Conservation (phyloP, 2,329 filamentous ascomycete genomes). For the Chalaropsis ovoidea region DNA sequence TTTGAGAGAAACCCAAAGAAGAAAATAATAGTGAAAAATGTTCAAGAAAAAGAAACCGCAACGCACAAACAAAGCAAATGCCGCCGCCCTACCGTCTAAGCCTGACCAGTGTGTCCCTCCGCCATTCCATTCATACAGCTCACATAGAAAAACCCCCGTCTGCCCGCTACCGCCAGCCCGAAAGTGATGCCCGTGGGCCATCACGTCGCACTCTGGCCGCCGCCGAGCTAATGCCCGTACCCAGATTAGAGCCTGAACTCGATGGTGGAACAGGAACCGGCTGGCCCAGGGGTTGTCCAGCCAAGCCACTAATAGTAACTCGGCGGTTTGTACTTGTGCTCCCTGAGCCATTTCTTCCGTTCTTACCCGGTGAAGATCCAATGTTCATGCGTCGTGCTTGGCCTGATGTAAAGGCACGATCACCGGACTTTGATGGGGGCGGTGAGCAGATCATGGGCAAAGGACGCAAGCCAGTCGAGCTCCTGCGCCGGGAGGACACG, state of each 20-base stretch:
- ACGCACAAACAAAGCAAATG: background rate
- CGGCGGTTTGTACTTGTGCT: conserved; percentile 31
- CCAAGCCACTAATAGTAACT: conserved; percentile 34
- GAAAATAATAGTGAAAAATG: background rate
- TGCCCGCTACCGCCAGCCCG: background rate
- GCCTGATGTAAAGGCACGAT: conserved; percentile 40
- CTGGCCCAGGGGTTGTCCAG: conserved; percentile 21
- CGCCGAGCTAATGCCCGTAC: background rate
- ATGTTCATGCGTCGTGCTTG: conserved; percentile 51
- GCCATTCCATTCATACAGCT: too few species aligned
- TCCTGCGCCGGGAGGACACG: conserved; percentile 41
- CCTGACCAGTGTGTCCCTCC: background rate
- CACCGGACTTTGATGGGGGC: conserved; percentile 31
- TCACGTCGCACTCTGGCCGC: conserved; percentile 1
- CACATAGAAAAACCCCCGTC: too few species aligned
- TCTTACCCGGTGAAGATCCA: conserved; percentile 31
- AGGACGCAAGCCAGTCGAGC: conserved; percentile 42
- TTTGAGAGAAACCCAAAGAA: background rate
- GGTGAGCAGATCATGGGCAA: conserved; percentile 47
- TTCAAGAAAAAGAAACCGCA: background rate
- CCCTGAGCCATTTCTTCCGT: conserved; percentile 32
- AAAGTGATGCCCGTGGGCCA: conserved; percentile 8
- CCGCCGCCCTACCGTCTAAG: background rate
- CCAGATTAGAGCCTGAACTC: background rate
- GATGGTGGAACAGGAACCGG: background rate